phyloP scores from a whole-genome alignment of 768 basidiomycete species.

The Psilocybe cubensis region DNA sequence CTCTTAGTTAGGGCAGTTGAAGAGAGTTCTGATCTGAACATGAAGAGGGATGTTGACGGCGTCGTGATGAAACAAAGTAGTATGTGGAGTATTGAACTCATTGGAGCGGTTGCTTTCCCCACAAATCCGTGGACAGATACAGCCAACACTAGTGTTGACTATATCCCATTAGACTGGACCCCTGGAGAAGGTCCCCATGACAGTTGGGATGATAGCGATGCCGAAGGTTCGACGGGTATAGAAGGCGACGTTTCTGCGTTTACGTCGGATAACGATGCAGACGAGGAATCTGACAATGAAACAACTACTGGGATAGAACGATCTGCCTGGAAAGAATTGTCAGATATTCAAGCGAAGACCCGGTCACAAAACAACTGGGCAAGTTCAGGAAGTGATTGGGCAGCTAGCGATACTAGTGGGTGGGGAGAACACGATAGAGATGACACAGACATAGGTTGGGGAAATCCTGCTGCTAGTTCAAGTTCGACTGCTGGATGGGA shows the following conservation, averaged over 20 bases:
- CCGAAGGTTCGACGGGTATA: slow-evolving; percentile 39
- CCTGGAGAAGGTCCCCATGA: slow-evolving; percentile 40
- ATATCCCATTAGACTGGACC: slow-evolving; percentile 48
- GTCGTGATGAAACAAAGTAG: slow-evolving; percentile 29
- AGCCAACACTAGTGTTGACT: slow-evolving; percentile 38
- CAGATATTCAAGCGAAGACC: slow-evolving; percentile 6
- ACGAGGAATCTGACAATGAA: slow-evolving; percentile 29
- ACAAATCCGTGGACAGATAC: slow-evolving; percentile 32
- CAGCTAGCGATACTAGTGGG: too few relatives aligned
- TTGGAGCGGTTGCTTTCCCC: slow-evolving; percentile 37
- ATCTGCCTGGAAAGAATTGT: slow-evolving; percentile 12
- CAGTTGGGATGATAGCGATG: slow-evolving; percentile 27
- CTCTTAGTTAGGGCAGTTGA: slow-evolving; percentile 51
- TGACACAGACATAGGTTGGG: slow-evolving; percentile 10
- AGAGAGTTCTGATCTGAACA: slow-evolving; percentile 37
- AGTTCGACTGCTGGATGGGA: slow-evolving; percentile 48
- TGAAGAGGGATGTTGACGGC: slow-evolving; percentile 41
- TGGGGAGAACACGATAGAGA: too few relatives aligned
- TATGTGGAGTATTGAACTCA: slow-evolving; percentile 50
- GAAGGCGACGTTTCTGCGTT: slow-evolving; percentile 29
- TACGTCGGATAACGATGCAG: slow-evolving; percentile 18
- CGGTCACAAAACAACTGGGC: slow-evolving; percentile 14
- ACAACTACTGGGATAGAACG: slow-evolving; percentile 21
- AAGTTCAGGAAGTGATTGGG: slow-evolving; percentile 15
- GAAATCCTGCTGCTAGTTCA: slow-evolving; percentile 25